Evolutionary conservation across 148 eudicot species (phyloP).

Genomic region (Agrostemma githago): DNA sequence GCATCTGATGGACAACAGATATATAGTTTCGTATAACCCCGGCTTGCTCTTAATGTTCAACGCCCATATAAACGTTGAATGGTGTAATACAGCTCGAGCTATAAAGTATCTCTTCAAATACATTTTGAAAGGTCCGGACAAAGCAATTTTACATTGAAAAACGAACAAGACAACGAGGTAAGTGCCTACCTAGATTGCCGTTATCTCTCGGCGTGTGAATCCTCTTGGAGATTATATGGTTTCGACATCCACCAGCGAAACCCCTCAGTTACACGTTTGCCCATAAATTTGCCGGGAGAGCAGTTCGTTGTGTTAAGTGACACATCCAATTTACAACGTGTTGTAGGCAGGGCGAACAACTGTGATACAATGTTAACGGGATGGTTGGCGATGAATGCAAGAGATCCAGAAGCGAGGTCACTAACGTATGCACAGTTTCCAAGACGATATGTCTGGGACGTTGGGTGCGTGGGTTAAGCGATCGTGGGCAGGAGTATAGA

Average conservation of each 20-base stretch:
- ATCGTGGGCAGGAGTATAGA: no score
- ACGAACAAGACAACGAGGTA: neutral
- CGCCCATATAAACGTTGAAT: slow-evolving; percentile 28
- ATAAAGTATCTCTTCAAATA: neutral
- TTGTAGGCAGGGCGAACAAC: neutral
- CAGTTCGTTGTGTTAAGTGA: neutral
- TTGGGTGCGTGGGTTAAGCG: neutral
- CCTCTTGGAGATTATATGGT: neutral
- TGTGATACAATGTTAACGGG: neutral
- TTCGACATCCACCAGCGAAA: neutral
- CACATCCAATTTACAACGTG: neutral
- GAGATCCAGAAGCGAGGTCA: neutral
- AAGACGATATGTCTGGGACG: neutral
- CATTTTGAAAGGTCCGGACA: neutral
- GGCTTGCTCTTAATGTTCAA: slow-evolving; percentile 10
- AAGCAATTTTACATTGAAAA: no score
- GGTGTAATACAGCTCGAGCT: slow-evolving; percentile 18
- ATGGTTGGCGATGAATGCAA: neutral
- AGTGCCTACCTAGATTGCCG: neutral
- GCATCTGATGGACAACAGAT: slow-evolving; percentile 7
- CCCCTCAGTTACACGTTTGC: neutral
- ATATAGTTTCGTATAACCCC: slow-evolving; percentile 18
- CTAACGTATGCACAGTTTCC: neutral
- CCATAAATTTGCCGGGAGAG: neutral
- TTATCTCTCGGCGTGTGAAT: neutral